Evolutionary conservation across 2,329 filamentous ascomycete genomes (phyloP).

Genomic region (Neonectria faginata): DNA sequence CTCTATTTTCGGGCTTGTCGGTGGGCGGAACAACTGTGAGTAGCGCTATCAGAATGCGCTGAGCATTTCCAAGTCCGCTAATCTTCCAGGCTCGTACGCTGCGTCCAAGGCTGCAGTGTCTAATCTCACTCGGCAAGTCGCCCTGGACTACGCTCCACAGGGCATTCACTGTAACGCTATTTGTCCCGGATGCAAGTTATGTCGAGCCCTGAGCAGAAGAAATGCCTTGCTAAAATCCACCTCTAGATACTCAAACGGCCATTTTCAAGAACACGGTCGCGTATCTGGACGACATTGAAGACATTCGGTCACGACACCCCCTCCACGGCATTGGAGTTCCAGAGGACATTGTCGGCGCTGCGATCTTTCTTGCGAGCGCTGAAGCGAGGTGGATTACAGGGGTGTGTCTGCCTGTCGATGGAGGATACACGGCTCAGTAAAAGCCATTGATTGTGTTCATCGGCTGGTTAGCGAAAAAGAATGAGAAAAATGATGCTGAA

Average conservation of each 20-base stretch:
- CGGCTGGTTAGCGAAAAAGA: neutral
- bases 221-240: neutral
- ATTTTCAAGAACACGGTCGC: slow-evolving; percentile 43
- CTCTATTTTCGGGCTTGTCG: slow-evolving; percentile 57
- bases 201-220: neutral
- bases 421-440: slow-evolving; percentile 52
- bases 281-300: slow-evolving; percentile 27
- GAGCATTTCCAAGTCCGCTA: neutral
- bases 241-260: slow-evolving; percentile 43
- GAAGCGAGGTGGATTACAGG: slow-evolving; percentile 58
- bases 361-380: slow-evolving; percentile 53
- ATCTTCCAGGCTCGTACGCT: slow-evolving; percentile 52
- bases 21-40: slow-evolving; percentile 38
- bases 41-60: slow-evolving; percentile 24
- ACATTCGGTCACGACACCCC: slow-evolving; percentile 39
- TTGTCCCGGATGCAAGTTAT: slow-evolving; percentile 60
- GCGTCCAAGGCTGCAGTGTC: slow-evolving; percentile 63
- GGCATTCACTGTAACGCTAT: slow-evolving; percentile 66
- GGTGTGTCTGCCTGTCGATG: slow-evolving; percentile 53
- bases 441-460: neutral
- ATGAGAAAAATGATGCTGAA: too few relatives aligned
- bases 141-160: slow-evolving; percentile 60
- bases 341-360: slow-evolving; percentile 48
- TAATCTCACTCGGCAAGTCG: slow-evolving; percentile 61
- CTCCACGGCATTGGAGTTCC: slow-evolving; percentile 46